Base-by-base conservation (phyloP, 805 yeast species). In the Maudiozyma barnettii region DNA sequence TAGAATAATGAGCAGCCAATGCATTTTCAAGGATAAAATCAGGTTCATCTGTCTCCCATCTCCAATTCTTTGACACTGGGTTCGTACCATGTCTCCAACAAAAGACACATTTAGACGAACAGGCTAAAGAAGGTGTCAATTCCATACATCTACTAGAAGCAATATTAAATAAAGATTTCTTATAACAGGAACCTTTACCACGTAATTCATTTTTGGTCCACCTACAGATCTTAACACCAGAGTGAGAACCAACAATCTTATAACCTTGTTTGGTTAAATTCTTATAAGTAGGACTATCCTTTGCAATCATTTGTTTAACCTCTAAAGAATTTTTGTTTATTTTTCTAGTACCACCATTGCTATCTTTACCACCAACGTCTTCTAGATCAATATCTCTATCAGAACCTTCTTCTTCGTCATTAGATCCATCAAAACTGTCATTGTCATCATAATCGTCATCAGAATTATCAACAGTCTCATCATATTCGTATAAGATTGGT, bases 1-100 rank as follows among this genome's bases (percentile, higher is more conserved):
- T 89, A 51, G 85, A 80, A 65, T 90, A 90, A 63, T 89, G 97
- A 3, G 95, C 96, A 53, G 76, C 79, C 41, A 89, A 66, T 0
- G 96, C 96, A 26, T 96, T 96, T 41, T 84, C 78, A 47, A 89
- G 62, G 44, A 89, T 86, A 50, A 72, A 81, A 55, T 86, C 90
- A 0, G 97, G 96, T 19, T 83, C 81, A 64, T 89, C 96, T 13
- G 88, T 85, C 58, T 88, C 91, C 97, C 97, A 89, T 58, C 96
- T 73, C 97, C 97, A 89, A 50, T 83, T 82, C 26, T 95, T 89
- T 16, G 96, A 96, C 1, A 90, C 96, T 0, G 97, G 97, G 60
- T 89, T 90, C 2, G 96, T 89, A 43, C 97, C 97, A 65, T 89
- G 97, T 63, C 97, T 77, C 97, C 97, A 89, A 68, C 97, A 89